Base-by-base conservation (phyloP, 2,329 filamentous ascomycete genomes). In the Colletotrichum higginsianum region DNA sequence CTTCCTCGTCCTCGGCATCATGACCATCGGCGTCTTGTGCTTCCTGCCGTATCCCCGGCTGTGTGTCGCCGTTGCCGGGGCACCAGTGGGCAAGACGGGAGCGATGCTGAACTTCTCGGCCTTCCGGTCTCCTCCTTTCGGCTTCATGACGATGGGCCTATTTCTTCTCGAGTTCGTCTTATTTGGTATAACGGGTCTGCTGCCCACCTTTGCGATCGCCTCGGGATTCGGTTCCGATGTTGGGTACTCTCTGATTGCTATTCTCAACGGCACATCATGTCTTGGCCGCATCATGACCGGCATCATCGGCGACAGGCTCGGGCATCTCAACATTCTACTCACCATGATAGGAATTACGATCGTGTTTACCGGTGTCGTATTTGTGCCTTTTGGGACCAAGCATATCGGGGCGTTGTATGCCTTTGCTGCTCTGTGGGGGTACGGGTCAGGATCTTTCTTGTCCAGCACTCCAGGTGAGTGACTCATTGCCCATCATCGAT, bases 131-230 rank as follows among this genome's bases (percentile, higher is more conserved):
- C 78, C 80, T 2, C 79, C 83, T 0, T 83, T 87, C 23, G 81
- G 77, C 2, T 82, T 86, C 47, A 77, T 86, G 7, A 80, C 83
- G 0, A 74, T 81, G 4, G 81, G 81, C 0, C 79, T 86, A 8
- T 85, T 87, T 70, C 78, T 82, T 1, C 82, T 87, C 23, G 86
- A 87, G 57, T 84, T 87, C 60, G 83, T 84, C 47, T 80, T 87
- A 16, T 87, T 87, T 52, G 84, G 84, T 15, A 81, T 83, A n/a
- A 81, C 83, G 0, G 83, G 83, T 1, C 79, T 87, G 9, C 75
- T 87, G 1, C 85, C 86, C 0, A 86, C 84, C 0, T 86, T 86
- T 71, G 82, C 83, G 1, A 82, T 81, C 0, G 75, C 73, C 2
- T 76, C 76, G 3, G 75, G 77, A 47, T 81, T 85, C 44, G 75